Conservation (phyloP, 768 basidiomycete genomes). For the Psilocybe subaeruginosa region DNA sequence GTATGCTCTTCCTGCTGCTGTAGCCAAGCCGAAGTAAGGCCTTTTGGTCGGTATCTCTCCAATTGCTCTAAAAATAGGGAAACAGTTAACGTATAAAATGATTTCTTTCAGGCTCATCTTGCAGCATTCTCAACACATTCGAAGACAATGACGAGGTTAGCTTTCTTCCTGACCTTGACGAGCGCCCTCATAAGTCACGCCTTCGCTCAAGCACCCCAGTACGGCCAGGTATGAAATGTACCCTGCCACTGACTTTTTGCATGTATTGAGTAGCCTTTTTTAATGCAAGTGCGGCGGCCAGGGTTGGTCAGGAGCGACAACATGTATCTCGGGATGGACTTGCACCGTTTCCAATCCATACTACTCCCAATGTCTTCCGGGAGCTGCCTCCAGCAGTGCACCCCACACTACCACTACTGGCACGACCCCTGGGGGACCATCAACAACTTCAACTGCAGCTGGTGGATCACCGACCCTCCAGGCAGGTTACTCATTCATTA, state of each 20-base stretch:
- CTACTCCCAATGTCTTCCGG: conserved; percentile 61
- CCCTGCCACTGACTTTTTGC: neutral
- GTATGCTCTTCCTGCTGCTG: neutral
- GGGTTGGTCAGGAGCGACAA: conserved; percentile 54
- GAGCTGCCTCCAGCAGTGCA: conserved; percentile 29
- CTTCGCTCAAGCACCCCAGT: conserved; percentile 27
- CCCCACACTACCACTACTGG: conserved; percentile 33
- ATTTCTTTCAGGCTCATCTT: neutral
- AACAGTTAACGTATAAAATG: conserved; percentile 10
- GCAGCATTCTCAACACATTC: conserved; percentile 2
- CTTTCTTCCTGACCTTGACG: conserved; percentile 11
- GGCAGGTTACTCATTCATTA: conserved; percentile 57
- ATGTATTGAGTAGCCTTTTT: neutral
- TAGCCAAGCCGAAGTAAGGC: conserved; percentile 35
- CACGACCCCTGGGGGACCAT: conserved; percentile 23
- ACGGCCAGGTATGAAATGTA: conserved; percentile 35
- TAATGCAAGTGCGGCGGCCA: conserved; percentile 51
- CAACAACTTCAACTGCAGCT: conserved; percentile 31
- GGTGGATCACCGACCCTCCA: conserved; percentile 45
- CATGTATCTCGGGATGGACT: conserved; percentile 48
- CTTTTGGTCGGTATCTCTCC: conserved; percentile 34
- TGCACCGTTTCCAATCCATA: conserved; percentile 48
- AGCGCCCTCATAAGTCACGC: conserved; percentile 9
- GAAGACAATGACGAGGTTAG: conserved; percentile 13
- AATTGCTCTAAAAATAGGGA: conserved; percentile 4